phyloP scores from a whole-genome alignment of 306 rosid genomes.

The Phaseolus lunatus region DNA sequence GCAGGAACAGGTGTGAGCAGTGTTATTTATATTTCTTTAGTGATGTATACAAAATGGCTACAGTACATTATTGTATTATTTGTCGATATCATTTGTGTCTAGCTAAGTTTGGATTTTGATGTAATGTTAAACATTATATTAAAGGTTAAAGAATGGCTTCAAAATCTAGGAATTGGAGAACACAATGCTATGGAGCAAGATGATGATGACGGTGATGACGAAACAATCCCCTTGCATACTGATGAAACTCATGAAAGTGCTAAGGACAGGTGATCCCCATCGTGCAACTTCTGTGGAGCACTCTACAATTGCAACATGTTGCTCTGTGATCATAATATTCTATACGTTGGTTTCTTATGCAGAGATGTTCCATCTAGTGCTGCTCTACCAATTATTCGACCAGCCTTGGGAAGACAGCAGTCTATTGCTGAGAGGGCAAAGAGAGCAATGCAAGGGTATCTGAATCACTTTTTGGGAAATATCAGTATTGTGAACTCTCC shows the following conservation, averaged over 20 bases:
- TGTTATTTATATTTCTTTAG: constrained; percentile 25
- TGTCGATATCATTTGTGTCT: constrained; percentile 52
- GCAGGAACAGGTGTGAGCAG: constrained; percentile 92
- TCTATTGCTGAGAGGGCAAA: constrained; percentile 92
- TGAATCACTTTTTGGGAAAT: constrained; percentile 96
- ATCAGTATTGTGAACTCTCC: constrained; percentile 90
- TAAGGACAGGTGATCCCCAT: constrained; percentile 67
- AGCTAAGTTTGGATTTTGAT: constrained; percentile 71
- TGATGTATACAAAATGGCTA: constrained; percentile 28
- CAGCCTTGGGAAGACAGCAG: constrained; percentile 92
- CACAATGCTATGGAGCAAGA: constrained; percentile 71
- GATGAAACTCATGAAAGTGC: constrained; percentile 66
- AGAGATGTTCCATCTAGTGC: constrained; percentile 99
- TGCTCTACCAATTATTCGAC: constrained; percentile 92
- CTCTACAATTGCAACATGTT: constrained; percentile 22
- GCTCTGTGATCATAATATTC: constrained; percentile 41
- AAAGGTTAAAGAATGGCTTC: constrained; percentile 99
- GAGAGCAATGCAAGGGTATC: constrained; percentile 96
- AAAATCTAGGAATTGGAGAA: constrained; percentile 99
- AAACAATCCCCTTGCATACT: constrained; percentile 60
- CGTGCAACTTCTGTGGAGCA: constrained; percentile 26
- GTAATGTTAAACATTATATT: constrained; percentile 72
- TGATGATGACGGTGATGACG: constrained; percentile 90
- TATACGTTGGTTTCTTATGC: constrained; percentile 53
- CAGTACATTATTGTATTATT: constrained; percentile 39